These are phyloP conservation scores for Talaromyces verruculosus DNA, from an alignment of 2,329 filamentous ascomycete genomes.

Conservation along the genomic window DNA sequence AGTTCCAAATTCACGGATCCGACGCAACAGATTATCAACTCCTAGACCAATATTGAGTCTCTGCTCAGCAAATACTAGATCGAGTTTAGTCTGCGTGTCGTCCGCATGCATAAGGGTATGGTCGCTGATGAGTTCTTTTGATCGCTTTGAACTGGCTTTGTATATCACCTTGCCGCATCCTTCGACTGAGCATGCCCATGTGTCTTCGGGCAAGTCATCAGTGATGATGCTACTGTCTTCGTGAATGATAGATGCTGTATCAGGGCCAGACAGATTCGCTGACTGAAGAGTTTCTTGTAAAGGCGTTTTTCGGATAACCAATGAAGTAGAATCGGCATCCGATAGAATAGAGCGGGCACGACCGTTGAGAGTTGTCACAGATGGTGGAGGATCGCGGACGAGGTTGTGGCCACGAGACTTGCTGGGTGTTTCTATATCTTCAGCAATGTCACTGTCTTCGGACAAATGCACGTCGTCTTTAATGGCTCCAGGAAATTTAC, in stretches of 20 bases:
- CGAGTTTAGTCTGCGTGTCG: constrained; percentile 38
- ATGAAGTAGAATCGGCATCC: constrained; percentile 26
- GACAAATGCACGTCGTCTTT: constrained; percentile 27
- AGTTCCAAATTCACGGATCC: constrained; percentile 33
- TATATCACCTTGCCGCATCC: constrained; percentile 36
- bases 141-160: constrained; percentile 35
- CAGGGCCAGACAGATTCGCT: constrained; percentile 24
- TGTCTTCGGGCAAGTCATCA: constrained; percentile 30
- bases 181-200: constrained; percentile 36
- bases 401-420: constrained; percentile 35
- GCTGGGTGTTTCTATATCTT: constrained; percentile 37
- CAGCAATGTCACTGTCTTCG: constrained; percentile 33
- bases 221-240: constrained; percentile 18
- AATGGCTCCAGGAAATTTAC: constrained; percentile 11
- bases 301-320: constrained; percentile 29
- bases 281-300: constrained; percentile 32
- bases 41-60: constrained; percentile 34
- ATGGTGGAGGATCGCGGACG: constrained; percentile 34
- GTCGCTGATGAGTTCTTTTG: constrained; percentile 35
- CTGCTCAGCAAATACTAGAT: constrained; percentile 39
- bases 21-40: constrained; percentile 36
- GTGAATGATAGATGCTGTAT: background rate
- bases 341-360: constrained; percentile 34
- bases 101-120: constrained; percentile 38
- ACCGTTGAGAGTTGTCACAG: constrained; percentile 32